Evolutionary conservation across 169 alveolate species (phyloP).

Genomic region (Eimeria necatrix): DNA sequence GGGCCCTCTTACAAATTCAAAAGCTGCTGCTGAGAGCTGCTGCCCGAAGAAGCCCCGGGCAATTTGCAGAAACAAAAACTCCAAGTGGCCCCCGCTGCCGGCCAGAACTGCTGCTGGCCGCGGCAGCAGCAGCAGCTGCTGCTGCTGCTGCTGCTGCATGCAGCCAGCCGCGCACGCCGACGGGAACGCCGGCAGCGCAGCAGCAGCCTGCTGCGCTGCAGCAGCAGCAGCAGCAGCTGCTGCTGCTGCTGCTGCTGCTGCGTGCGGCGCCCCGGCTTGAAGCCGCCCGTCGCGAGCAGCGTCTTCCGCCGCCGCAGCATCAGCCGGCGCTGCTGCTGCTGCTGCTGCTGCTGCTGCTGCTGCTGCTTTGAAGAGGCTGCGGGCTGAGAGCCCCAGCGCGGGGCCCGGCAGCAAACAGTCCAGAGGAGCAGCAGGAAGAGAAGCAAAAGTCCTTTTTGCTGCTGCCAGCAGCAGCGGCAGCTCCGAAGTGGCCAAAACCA

Average conservation of each 20-base stretch:
- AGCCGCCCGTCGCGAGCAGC: not conserved
- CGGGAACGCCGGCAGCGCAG: not conserved
- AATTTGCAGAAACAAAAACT: slow-evolving; percentile 7
- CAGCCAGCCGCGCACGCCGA: not conserved
- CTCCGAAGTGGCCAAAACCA: slow-evolving; percentile 92
- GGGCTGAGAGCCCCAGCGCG: slow-evolving; percentile 8
- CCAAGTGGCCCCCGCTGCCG: slow-evolving; percentile 3
- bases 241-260: not conserved
- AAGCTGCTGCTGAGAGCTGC: not conserved
- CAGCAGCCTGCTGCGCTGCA: not conserved
- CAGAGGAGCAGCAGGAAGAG: slow-evolving; percentile 50
- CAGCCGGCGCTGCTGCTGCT: not conserved
- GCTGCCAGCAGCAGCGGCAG: slow-evolving; percentile 86
- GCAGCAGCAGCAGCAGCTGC: not conserved
- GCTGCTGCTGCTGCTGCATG: not conserved
- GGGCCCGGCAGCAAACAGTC: slow-evolving; percentile 49
- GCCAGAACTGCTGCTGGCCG: slow-evolving; percentile 18
- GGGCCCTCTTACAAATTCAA: not conserved
- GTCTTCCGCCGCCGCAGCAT: not conserved
- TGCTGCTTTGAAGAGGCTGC: not conserved
- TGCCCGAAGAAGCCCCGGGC: not conserved
- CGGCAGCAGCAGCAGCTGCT: not conserved
- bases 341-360: slow-evolving; percentile 18
- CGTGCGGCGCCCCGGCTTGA: not conserved
- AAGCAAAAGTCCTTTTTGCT: not conserved